Base-by-base conservation (phyloP, 1,284 basidiomycete genomes). In the Sporisorium iseilematis-ciliati region DNA sequence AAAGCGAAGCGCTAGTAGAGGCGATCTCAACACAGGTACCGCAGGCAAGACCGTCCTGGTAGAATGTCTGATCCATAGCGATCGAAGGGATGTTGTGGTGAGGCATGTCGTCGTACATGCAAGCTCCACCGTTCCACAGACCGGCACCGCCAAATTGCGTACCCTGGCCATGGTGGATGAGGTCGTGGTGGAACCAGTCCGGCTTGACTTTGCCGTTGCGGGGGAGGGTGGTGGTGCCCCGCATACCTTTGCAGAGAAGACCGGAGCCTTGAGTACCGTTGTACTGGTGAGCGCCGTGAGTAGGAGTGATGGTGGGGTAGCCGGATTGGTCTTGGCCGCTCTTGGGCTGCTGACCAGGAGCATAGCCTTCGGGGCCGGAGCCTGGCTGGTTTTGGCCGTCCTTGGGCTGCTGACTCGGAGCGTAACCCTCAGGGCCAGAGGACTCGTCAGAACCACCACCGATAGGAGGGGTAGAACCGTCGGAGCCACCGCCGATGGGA, bases 21-120 rank as follows among this genome's bases (percentile, higher is more conserved):
- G 55, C 54, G 52, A 76, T 76, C 46, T 72, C 65, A 23, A 76
- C 74, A 48, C 74, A 76, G 7, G 74, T 62, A 0, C 74, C 74
- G 52, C 74, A 76, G 2, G 74, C 74, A 10, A 72, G 59, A 16
- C 74, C 74, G 56, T 72, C 59, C 40, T 72, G 69, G 58, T 57
- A 76, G 53, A 59, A 68, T 21, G 48, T 26, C 54, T 76, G 65
- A 46, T 76, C 68, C 74, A 76, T 76, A 4, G 74, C 74, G 40
- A 76, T 48, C 1, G 65, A 68, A 2, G 69, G 69, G 2, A 76
- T 53, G 41, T 65, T 57, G 38, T 31, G 42, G 59, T 76, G 74
- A 5, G 74, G 69, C 8, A 76, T 42, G 14, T 43, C 42, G 59
- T 76, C 69, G 16, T 42, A 60, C 74, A 72, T 72, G 60, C 74